Conservation (phyloP, 768 basidiomycete species). For the Boletellus ananiceps region DNA sequence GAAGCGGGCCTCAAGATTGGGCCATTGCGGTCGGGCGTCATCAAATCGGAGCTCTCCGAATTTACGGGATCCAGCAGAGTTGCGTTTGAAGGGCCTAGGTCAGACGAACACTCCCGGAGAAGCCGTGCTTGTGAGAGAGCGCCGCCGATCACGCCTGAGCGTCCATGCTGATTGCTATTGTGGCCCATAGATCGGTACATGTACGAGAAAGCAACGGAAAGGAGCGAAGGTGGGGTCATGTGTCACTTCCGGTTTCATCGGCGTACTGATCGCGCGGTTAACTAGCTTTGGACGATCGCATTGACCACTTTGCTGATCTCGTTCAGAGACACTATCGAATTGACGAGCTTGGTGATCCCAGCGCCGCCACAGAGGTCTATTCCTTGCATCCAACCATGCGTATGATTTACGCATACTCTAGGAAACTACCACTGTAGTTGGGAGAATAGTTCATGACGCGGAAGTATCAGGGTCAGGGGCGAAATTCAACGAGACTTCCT, state of each 20-base stretch:
- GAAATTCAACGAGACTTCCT: conserved; percentile 70
- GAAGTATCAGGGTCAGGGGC: conserved; percentile 51
- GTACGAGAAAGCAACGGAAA: conserved; percentile 85
- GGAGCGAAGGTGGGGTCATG: conserved; percentile 63
- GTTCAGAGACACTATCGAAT: conserved; percentile 67
- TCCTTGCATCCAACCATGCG: not conserved
- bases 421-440: conserved; percentile 67
- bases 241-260: not conserved
- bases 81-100: conserved; percentile 27
- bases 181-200: conserved; percentile 72
- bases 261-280: not conserved
- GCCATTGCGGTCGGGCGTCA: conserved; percentile 1
- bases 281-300: conserved; percentile 77
- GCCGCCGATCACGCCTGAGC: not conserved
- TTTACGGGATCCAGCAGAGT: conserved; percentile 29
- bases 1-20: conserved; percentile 14
- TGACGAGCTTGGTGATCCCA: conserved; percentile 74
- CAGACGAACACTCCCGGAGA: conserved; percentile 32
- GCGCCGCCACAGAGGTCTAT: conserved; percentile 48
- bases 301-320: conserved; percentile 80
- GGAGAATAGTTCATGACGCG: conserved; percentile 66
- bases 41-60: conserved; percentile 18
- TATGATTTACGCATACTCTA: conserved; percentile 22
- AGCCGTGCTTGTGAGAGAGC: conserved; percentile 52
- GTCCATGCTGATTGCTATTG: not conserved